Base-by-base conservation (phyloP, 2,329 filamentous ascomycete genomes). In the Fusarium lyarnte region DNA sequence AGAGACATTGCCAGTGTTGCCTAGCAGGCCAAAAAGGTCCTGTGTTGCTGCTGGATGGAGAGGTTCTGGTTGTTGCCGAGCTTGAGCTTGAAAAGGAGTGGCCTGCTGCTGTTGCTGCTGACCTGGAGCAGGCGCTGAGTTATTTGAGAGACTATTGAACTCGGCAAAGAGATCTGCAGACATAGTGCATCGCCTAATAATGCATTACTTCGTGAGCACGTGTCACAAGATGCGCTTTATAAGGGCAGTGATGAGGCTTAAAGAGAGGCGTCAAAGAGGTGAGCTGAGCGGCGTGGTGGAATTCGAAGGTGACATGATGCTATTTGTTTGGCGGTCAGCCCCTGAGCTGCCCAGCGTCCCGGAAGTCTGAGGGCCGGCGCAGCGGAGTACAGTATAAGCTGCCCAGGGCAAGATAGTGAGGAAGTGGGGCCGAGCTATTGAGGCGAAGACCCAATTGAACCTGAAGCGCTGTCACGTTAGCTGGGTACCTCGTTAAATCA, bases 91-190 rank as follows among this genome's bases (percentile, higher is more conserved):
- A 61, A 70, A 55, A 23, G 54, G 55, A 33, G 36, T 59, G 51
- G 69, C 36, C 54, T 70, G 73, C 33, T 57, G 49, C 42, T 58
- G 63, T 9, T 46, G 42, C 27, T 57, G 54, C 46, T 74, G 61
- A 31, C 51, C 55, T 58, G 75, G 72, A 52, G 80, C 77, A 53
- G 76, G 74, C 35, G 82, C 76, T 64, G 79, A 71, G 67, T 77
- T 79, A 61, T 78, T 80, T 58, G 86, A 84, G 72, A 85, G 82
- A 74, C 82, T 84, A 76, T 87, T 88, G 74, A 92, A 91, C 73
- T 89, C 88, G 61, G 89, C 89, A 77, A 91, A 89, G 63, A 92
- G 86, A 80, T 91, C 89, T 69, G 89, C 88, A 74, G 90, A 92
- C 89, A 91, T 92, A 68, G 39, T 78, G 66, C 46, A 69, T 62